phyloP scores from a whole-genome alignment of 768 basidiomycete genomes.

The Calocybe gangraenosa region DNA sequence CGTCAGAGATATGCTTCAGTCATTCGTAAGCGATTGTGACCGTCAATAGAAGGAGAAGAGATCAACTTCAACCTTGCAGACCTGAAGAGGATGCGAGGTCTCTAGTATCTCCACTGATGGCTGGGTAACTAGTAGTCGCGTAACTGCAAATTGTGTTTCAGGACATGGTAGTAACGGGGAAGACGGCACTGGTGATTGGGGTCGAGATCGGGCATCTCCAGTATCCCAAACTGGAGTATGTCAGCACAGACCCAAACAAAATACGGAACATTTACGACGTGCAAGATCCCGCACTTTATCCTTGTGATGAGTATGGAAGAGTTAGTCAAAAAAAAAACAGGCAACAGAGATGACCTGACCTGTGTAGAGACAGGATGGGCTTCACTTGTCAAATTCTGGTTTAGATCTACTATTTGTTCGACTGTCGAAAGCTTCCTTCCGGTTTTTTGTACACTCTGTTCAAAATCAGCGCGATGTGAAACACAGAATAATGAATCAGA shows the following conservation, averaged over 20 bases:
- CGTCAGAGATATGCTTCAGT: constrained; percentile 21
- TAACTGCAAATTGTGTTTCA: no score
- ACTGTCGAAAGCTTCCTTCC: constrained; percentile 22
- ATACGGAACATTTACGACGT: constrained; percentile 14
- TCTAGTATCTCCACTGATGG: no score
- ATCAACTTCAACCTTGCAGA: background rate
- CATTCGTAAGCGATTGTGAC: constrained; percentile 22
- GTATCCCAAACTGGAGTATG: constrained; percentile 11
- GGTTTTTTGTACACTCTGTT: constrained; percentile 11
- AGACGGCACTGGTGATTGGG: constrained; percentile 7
- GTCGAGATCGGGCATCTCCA: constrained; percentile 7
- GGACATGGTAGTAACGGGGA: constrained; percentile 10
- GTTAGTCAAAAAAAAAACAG: background rate
- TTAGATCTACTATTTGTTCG: constrained; percentile 17
- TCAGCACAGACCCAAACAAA: background rate
- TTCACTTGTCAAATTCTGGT: constrained; percentile 13
- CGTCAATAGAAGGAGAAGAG: constrained; percentile 15
- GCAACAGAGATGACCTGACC: constrained; percentile 6
- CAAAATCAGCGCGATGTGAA: background rate
- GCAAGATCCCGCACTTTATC: constrained; percentile 22
- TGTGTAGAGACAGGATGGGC: constrained; percentile 16
- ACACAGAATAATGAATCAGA: background rate
- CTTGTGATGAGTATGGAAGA: constrained; percentile 10
- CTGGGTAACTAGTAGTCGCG: no score
- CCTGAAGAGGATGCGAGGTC: background rate